phyloP scores from a whole-genome alignment of 148 eudicot species.

The Dianthus caryophyllus region DNA sequence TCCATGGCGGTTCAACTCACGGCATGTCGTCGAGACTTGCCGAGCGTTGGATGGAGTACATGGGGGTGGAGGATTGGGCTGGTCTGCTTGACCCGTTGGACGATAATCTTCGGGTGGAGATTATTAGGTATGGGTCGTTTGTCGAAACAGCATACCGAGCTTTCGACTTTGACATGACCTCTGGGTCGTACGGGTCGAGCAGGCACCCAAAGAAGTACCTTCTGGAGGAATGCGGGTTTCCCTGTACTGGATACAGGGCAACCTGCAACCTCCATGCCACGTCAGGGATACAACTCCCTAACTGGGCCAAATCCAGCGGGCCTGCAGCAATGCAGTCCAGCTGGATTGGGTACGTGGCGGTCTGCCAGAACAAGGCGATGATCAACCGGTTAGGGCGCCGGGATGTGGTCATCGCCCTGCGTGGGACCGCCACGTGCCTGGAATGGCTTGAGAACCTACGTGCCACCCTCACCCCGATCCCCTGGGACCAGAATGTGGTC shows the following conservation, averaged over 20 bases:
- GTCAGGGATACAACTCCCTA: constrained; percentile 57
- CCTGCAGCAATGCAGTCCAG: constrained; percentile 31
- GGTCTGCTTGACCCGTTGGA: constrained; percentile 85
- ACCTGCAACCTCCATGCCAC: constrained; percentile 63
- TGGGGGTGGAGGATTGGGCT: constrained; percentile 64
- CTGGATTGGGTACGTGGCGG: constrained; percentile 91
- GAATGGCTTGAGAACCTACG: constrained; percentile 89
- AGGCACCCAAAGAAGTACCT: constrained; percentile 28
- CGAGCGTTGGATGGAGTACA: constrained; percentile 66
- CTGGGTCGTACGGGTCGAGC: constrained; percentile 41
- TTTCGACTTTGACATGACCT: constrained; percentile 59
- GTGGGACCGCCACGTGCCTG: constrained; percentile 79
- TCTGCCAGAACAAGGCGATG: constrained; percentile 48
- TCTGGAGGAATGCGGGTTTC: constrained; percentile 36
- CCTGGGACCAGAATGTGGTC: constrained; percentile 17
- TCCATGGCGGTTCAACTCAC: background rate
- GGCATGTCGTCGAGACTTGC: constrained; percentile 16
- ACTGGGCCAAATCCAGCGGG: constrained; percentile 46
- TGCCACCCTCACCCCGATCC: constrained; percentile 48
- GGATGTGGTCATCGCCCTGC: constrained; percentile 68
- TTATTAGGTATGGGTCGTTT: constrained; percentile 67
- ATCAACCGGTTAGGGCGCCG: constrained; percentile 66
- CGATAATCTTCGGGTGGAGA: constrained; percentile 50
- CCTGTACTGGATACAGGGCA: constrained; percentile 42
- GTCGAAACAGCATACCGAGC: constrained; percentile 66